Conservation (phyloP, 2,329 filamentous ascomycete species). For the Aspergillus hortae region DNA sequence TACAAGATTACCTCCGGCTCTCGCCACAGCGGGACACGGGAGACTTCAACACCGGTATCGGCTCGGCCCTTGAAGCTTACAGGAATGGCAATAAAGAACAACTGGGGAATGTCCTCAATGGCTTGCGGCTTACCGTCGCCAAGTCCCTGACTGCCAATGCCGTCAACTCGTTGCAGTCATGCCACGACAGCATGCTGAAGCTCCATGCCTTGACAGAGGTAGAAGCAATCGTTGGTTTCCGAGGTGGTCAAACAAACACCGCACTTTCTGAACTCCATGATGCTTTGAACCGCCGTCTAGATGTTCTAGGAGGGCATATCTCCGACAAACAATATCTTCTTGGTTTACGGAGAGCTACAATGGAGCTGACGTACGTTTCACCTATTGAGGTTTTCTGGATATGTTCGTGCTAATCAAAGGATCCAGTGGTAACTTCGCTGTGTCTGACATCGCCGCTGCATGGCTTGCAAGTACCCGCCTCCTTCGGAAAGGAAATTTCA, state of each 20-base stretch:
- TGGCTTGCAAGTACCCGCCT: conserved; percentile 85
- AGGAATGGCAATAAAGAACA: conserved; percentile 48
- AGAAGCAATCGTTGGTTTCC: conserved; percentile 64
- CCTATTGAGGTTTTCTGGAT: not conserved
- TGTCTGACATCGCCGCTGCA: conserved; percentile 72
- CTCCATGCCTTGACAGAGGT: conserved; percentile 86
- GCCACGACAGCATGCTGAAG: conserved; percentile 79
- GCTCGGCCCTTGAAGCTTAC: conserved; percentile 61
- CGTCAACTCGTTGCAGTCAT: conserved; percentile 77
- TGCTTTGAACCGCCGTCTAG: conserved; percentile 71
- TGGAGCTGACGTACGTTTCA: conserved; percentile 62
- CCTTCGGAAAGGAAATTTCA: conserved; percentile 78
- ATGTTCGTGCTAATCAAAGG: conserved; percentile 23
- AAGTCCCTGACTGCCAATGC: conserved; percentile 70
- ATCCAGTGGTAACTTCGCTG: conserved; percentile 53
- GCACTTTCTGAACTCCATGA: conserved; percentile 40
- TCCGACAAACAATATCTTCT: conserved; percentile 92
- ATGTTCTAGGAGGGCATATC: conserved; percentile 81
- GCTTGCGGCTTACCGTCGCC: conserved; percentile 67
- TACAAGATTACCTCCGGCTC: conserved; percentile 62
- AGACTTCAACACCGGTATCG: conserved; percentile 82
- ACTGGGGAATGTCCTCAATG: conserved; percentile 58
- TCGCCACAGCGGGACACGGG: conserved; percentile 39
- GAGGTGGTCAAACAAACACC: conserved; percentile 22
- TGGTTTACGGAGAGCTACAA: conserved; percentile 77